These are phyloP conservation scores for Dactylellina leptospora DNA, from an alignment of 2,329 filamentous ascomycete species.

Conservation along the genomic window DNA sequence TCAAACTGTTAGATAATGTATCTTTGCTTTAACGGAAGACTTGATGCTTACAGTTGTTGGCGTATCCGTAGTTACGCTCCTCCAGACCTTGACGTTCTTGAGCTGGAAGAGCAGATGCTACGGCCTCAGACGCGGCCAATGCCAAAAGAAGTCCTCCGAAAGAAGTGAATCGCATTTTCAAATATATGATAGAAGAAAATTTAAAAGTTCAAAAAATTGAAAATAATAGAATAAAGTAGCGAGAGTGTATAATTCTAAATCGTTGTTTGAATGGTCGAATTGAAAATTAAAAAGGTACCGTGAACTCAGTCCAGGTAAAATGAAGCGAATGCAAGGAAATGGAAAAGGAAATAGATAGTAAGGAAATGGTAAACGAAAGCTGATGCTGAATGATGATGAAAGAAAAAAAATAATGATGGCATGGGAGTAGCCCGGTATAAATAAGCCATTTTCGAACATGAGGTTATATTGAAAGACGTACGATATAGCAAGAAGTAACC, in stretches of 20 bases:
- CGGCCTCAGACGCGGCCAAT: neutral
- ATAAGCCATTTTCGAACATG: neutral
- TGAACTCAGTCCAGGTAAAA: neutral
- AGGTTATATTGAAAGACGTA: neutral
- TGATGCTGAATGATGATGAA: neutral
- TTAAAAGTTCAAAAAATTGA: too few relatives aligned
- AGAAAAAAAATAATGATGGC: neutral
- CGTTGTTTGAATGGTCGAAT: neutral
- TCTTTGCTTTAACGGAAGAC: too few relatives aligned
- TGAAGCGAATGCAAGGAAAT: conserved; percentile 3
- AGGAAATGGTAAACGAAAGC: neutral
- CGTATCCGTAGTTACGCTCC: neutral
- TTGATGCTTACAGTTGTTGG: neutral
- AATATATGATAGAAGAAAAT: neutral
- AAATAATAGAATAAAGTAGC: neutral
- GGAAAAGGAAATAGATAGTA: neutral
- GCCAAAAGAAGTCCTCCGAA: conserved; percentile 3
- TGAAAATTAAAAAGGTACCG: neutral
- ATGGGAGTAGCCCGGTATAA: neutral
- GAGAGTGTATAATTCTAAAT: neutral
- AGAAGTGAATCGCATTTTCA: neutral
- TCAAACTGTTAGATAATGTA: too few relatives aligned
- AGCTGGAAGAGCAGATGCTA: neutral
- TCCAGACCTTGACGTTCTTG: too few relatives aligned
- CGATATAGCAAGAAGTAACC: neutral